These are phyloP conservation scores for Oropetium thomaeum DNA, from an alignment of 176 grass and related monocot species.

Conservation along the genomic window DNA sequence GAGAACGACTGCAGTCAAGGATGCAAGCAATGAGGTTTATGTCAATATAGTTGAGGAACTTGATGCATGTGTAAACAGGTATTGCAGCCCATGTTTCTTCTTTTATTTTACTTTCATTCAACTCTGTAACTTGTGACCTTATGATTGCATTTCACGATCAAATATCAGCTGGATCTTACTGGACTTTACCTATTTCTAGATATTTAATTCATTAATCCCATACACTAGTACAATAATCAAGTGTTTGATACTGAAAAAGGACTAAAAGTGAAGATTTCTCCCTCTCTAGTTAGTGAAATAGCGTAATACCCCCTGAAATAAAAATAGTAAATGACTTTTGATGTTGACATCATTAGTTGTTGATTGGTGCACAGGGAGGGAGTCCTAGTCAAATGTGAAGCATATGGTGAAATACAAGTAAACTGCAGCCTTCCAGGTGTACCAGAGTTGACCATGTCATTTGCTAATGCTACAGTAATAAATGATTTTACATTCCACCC, in stretches of 20 bases:
- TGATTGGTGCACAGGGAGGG: slow-evolving; percentile 58
- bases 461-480: slow-evolving; percentile 70
- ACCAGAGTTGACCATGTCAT: slow-evolving; percentile 87
- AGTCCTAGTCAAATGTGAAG: slow-evolving; percentile 71
- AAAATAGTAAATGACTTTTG: neutral
- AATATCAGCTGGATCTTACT: slow-evolving; percentile 23
- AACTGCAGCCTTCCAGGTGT: slow-evolving; percentile 80
- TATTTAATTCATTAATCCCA: neutral
- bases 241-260: neutral
- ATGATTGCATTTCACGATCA: neutral
- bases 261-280: neutral
- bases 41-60: slow-evolving; percentile 92
- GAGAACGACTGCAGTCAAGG: slow-evolving; percentile 64
- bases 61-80: slow-evolving; percentile 81
- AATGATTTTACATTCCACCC: slow-evolving; percentile 91
- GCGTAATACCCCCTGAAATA: neutral
- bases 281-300: slow-evolving; percentile 3
- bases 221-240: neutral
- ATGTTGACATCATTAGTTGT: neutral
- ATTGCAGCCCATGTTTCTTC: neutral
- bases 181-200: neutral
- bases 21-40: slow-evolving; percentile 88
- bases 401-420: slow-evolving; percentile 86
- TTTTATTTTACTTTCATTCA: neutral
- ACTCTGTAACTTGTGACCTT: neutral